Percentiles rank a stretch among this genome's conserved stretches.
Evolutionary conservation across 2,329 filamentous ascomycete species (phyloP).

Genomic region (Xylariaceae sp.): DNA sequence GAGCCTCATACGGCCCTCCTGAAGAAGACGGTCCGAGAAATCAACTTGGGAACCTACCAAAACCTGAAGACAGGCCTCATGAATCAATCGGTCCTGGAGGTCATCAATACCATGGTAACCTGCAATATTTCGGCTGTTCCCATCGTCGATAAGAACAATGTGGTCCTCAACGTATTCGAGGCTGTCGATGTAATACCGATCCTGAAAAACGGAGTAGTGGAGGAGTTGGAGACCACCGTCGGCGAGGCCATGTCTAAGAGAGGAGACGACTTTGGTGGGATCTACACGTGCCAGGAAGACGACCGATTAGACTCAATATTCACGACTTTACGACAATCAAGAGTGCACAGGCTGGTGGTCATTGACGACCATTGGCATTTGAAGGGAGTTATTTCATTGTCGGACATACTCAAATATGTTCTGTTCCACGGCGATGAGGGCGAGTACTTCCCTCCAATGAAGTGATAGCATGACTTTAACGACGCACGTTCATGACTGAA

Average conservation of each 20-base stretch:
- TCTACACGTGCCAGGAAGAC: conserved; percentile 90
- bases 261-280: conserved; percentile 88
- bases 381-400: conserved; percentile 86
- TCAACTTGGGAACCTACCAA: conserved; percentile 80
- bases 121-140: conserved; percentile 93
- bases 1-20: conserved; percentile 82
- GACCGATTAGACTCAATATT: conserved; percentile 95
- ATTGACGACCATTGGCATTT: conserved; percentile 87
- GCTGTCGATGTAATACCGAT: conserved; percentile 95
- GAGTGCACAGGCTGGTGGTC: conserved; percentile 89
- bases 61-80: conserved; percentile 81
- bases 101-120: conserved; percentile 89
- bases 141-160: conserved; percentile 74
- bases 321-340: conserved; percentile 90
- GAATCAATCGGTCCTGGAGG: conserved; percentile 87
- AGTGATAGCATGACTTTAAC: conserved; percentile 10
- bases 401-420: conserved; percentile 95
- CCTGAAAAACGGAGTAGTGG: conserved; percentile 90
- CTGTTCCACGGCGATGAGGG: conserved; percentile 74
- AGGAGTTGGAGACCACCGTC: conserved; percentile 81
- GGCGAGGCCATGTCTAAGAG: conserved; percentile 87
- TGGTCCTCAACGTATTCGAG: conserved; percentile 94
- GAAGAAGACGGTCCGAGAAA: conserved; percentile 80
- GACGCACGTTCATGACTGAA: conserved; percentile 6
- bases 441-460: conserved; percentile 32